Conservation (phyloP, 306 rosid genomes). For the Sesbania bispinosa region DNA sequence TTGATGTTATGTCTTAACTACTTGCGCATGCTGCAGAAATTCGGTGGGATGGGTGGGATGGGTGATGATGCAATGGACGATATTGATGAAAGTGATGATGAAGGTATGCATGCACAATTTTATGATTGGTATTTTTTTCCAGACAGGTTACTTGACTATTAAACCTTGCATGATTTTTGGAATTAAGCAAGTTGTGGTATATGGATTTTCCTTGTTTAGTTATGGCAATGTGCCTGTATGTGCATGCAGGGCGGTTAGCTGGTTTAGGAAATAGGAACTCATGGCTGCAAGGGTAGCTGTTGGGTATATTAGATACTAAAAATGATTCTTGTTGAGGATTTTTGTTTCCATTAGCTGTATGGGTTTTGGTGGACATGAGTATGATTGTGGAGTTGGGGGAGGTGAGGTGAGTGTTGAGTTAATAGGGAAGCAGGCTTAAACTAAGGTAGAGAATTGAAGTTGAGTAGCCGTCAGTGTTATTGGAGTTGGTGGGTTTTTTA, state of each 20-base stretch:
- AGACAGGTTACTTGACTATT: background rate
- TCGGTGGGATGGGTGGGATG: conserved; percentile 74
- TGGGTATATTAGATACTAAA: background rate
- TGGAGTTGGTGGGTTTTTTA: no score
- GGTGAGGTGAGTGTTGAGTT: background rate
- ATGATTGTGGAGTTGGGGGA: background rate
- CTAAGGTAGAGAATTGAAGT: background rate
- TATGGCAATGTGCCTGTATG: background rate
- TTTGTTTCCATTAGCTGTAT: background rate
- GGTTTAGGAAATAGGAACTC: background rate
- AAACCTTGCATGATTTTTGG: background rate
- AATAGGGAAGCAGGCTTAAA: background rate
- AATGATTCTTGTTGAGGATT: background rate
- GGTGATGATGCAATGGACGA: conserved; percentile 59
- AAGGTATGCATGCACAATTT: conserved; percentile 36
- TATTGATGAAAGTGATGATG: conserved; percentile 68
- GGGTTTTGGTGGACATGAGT: background rate
- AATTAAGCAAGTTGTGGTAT: background rate
- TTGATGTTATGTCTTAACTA: background rate
- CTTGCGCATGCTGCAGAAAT: conserved; percentile 54
- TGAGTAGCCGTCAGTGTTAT: background rate
- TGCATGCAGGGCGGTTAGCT: background rate
- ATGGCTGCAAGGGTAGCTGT: background rate
- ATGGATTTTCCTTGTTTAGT: background rate
- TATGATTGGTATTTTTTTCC: background rate